Base-by-base conservation (phyloP, 2,329 filamentous ascomycete species). In the Arthrobotrys pseudoclavata region DNA sequence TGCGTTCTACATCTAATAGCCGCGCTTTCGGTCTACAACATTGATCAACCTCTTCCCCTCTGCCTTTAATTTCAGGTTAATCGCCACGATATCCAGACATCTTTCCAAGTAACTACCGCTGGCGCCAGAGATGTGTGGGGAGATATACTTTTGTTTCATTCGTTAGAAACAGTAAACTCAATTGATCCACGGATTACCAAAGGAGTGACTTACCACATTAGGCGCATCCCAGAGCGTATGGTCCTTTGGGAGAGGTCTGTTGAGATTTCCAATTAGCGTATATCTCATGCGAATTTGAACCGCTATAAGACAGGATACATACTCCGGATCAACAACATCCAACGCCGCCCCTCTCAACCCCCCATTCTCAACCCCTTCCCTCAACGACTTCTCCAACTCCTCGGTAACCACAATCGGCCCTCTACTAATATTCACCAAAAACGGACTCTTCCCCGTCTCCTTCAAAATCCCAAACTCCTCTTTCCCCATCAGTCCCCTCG, bases 311-410 rank as follows among this genome's bases (percentile, higher is more conserved):
- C 3, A 10, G 15, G 31, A 13, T 12, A 53, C 72, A 9, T 70
- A 76, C 83, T 95, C 92, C 0, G 92, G 92, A 76, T 94, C 91
- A 1, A 92, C 91, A 0, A 95, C 92, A 82, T 94, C 92, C 47
- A 95, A 84, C 0, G 91, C 91, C 0, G 92, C 92, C 31, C 92
- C 92, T 2, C 85, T 83, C 31, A 92, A 82, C 1, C 86, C 85
- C 0, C 86, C 86, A 0, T 85, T 85, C 81, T 80, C 80, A 24
- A 75, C 50, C 57, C 86, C 84, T 10, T 68, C 26, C 45, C 87
- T 83, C 10, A 94, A 84, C 0, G 91, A 90, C 0, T 85, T 85
- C 18, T 93, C 86, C 62, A 95, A 82, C 1, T 88, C 90, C 1
- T 87, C 83, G 79, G 90, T 88, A 64, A 91, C 86, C 13, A 92